These are phyloP conservation scores for Trichoderma aggressivum DNA, from an alignment of 2,329 filamentous ascomycete genomes.

Conservation along the genomic window DNA sequence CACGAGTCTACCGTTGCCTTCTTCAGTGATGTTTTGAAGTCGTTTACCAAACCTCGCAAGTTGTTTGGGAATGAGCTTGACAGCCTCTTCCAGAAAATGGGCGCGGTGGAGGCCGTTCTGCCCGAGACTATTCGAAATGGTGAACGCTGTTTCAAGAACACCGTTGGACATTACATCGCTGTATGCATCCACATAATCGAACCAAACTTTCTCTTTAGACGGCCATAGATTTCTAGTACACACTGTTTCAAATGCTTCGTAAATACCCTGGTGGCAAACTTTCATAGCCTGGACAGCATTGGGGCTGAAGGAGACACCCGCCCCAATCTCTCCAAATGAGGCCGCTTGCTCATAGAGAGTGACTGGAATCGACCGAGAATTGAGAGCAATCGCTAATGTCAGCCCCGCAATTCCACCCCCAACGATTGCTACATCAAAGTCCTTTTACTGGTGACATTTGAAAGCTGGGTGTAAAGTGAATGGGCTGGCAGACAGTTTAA, in stretches of 20 bases:
- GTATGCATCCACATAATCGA: background rate
- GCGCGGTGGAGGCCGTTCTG: conserved; percentile 27
- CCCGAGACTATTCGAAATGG: background rate
- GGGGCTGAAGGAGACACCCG: conserved; percentile 50
- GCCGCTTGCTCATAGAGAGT: conserved; percentile 46
- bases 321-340: conserved; percentile 45
- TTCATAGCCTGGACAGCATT: background rate
- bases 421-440: conserved; percentile 43
- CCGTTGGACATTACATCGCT: background rate
- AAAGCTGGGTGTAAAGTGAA: too few relatives aligned
- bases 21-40: conserved; percentile 31
- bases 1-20: conserved; percentile 23
- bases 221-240: background rate
- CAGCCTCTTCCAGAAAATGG: conserved; percentile 40
- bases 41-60: conserved; percentile 36
- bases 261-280: conserved; percentile 30
- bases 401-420: conserved; percentile 52
- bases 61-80: conserved; percentile 35
- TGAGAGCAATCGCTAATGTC: conserved; percentile 45
- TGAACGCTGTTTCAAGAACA: background rate
- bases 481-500: too few relatives aligned
- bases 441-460: too few relatives aligned
- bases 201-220: background rate
- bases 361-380: conserved; percentile 41
- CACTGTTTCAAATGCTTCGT: background rate